Conservation (phyloP, 257 asterid genomes). For the Scutellaria minor region DNA sequence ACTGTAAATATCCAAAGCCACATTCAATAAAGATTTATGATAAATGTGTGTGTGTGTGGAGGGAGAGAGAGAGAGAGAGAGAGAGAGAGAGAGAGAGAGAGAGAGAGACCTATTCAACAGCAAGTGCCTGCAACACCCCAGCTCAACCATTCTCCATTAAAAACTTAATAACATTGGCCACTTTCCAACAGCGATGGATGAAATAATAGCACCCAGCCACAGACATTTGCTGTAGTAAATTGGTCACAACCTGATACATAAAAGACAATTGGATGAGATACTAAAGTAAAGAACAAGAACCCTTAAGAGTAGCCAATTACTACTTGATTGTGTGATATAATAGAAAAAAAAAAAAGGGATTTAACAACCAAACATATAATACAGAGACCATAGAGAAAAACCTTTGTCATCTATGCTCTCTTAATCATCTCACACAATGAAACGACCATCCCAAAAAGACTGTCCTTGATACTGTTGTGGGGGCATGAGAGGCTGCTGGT, state of each 20-base stretch:
- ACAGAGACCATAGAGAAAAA: slow-evolving; percentile 18
- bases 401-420: slow-evolving; percentile 53
- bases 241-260: slow-evolving; percentile 45
- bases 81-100: slow-evolving; percentile 31
- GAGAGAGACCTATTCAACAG: slow-evolving; percentile 60
- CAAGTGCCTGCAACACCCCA: slow-evolving; percentile 82
- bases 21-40: too few relatives aligned
- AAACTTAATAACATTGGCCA: slow-evolving; percentile 73
- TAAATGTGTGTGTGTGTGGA: too few relatives aligned
- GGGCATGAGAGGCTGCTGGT: slow-evolving; percentile 56
- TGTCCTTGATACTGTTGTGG: slow-evolving; percentile 81
- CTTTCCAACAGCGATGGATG: slow-evolving; percentile 64
- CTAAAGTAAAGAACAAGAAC: not conserved
- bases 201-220: slow-evolving; percentile 61
- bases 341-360: not conserved
- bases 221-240: slow-evolving; percentile 53
- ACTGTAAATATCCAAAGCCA: too few relatives aligned
- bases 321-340: slow-evolving; percentile 3
- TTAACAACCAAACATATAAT: not conserved
- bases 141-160: slow-evolving; percentile 83
- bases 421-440: slow-evolving; percentile 74
- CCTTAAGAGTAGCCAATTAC: not conserved
- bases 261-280: slow-evolving; percentile 7
- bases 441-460: slow-evolving; percentile 71
- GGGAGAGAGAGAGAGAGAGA: slow-evolving; percentile 28